These are phyloP conservation scores for Trapa bicornis DNA, from an alignment of 345 rosid genomes.

Conservation along the genomic window DNA sequence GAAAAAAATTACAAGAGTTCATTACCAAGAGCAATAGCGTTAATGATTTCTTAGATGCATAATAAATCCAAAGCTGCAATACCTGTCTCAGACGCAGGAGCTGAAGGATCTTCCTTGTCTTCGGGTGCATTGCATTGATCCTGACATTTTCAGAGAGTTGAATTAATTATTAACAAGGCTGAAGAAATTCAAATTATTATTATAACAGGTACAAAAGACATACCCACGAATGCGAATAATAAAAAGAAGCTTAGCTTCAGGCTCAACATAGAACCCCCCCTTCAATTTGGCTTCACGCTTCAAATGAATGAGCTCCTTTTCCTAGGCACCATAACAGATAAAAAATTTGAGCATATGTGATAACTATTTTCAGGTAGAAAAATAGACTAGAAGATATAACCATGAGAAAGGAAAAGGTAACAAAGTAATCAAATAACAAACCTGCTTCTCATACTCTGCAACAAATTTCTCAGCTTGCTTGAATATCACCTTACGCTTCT, in stretches of 20 bases:
- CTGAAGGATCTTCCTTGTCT: conserved; percentile 53
- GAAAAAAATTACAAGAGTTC: no score
- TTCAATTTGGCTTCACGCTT: conserved; percentile 65
- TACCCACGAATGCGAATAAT: conserved; percentile 62
- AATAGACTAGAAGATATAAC: no score
- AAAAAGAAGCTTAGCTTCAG: conserved; percentile 60
- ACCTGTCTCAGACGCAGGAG: conserved; percentile 84
- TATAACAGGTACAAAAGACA: conserved; percentile 5
- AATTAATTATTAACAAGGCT: no score
- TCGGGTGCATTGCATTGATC: conserved; percentile 82
- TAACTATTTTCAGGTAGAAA: not conserved
- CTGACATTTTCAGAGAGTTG: conserved; percentile 17
- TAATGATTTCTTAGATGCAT: not conserved
- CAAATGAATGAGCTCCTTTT: conserved; percentile 35
- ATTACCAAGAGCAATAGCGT: no score
- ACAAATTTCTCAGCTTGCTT: no score
- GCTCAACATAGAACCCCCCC: conserved; percentile 66
- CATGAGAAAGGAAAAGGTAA: no score
- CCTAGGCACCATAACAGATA: conserved; percentile 14
- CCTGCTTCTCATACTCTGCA: no score
- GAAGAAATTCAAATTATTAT: no score
- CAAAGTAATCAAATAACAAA: no score
- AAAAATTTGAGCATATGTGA: not conserved
- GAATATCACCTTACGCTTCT: no score
- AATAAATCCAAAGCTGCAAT: not conserved